Percentiles rank a stretch among this genome's conserved stretches.
These are phyloP conservation scores for Quercus cerris DNA, from an alignment of 306 rosid species.

Conservation along the genomic window DNA sequence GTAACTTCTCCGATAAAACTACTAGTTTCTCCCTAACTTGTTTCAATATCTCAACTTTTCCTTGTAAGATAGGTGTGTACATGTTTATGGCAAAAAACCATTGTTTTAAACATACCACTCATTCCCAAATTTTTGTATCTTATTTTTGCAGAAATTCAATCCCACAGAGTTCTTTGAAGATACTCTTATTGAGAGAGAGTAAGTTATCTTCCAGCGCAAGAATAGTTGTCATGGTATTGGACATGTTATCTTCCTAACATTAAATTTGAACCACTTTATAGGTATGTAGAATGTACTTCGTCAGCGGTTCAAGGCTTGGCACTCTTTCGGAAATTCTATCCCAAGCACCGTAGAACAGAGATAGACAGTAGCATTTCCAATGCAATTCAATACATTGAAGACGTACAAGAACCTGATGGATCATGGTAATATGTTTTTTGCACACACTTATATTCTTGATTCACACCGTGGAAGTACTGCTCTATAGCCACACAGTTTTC, in stretches of 20 bases:
- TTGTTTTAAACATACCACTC: not conserved
- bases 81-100: not conserved
- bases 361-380: conserved; percentile 42
- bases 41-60: too few relatives aligned
- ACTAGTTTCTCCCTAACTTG: too few relatives aligned
- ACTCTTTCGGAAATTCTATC: conserved; percentile 57
- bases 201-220: conserved; percentile 9
- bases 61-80: not conserved
- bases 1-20: not conserved
- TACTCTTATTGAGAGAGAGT: conserved; percentile 55
- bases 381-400: conserved; percentile 43
- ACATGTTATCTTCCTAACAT: not conserved
- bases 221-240: not conserved
- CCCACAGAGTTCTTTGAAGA: conserved; percentile 61
- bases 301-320: conserved; percentile 50
- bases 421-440: conserved; percentile 51
- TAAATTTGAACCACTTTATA: conserved; percentile 10
- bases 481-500: not conserved
- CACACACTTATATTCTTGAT: not conserved
- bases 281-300: conserved; percentile 64
- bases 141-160: conserved; percentile 46
- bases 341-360: conserved; percentile 51
- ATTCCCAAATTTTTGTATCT: not conserved
- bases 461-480: not conserved
- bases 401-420: conserved; percentile 61